These are phyloP conservation scores for Colletotrichum plurivorum DNA, from an alignment of 2,329 filamentous ascomycete genomes.

Conservation along the genomic window DNA sequence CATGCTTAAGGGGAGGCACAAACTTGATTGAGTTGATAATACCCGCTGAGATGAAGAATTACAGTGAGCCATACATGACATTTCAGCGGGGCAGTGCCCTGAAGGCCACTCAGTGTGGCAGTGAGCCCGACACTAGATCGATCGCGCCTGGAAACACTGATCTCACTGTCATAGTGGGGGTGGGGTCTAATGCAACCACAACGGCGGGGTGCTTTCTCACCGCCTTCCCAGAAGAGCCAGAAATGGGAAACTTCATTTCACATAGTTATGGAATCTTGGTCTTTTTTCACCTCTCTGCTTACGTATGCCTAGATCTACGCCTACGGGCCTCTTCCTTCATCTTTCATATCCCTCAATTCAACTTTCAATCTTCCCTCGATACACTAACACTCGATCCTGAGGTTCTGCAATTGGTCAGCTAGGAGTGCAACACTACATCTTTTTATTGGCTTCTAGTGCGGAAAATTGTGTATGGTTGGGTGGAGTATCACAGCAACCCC, in stretches of 20 bases:
- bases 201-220: slow-evolving; percentile 33
- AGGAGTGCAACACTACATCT: too few species aligned
- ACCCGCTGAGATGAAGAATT: slow-evolving; percentile 18
- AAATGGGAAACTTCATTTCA: not conserved
- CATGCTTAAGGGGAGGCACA: not conserved
- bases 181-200: slow-evolving; percentile 29
- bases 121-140: slow-evolving; percentile 5
- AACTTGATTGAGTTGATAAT: not conserved
- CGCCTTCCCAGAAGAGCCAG: slow-evolving; percentile 17
- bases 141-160: not conserved
- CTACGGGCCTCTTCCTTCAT: too few species aligned
- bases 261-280: too few species aligned
- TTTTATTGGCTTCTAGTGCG: too few species aligned
- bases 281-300: too few species aligned
- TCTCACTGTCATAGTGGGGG: slow-evolving; percentile 35
- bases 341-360: too few species aligned
- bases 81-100: slow-evolving; percentile 30
- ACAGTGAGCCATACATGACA: slow-evolving; percentile 18
- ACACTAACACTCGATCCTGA: too few species aligned
- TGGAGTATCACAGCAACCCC: too few species aligned
- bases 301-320: too few species aligned
- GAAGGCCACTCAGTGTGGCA: slow-evolving; percentile 8
- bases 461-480: too few species aligned
- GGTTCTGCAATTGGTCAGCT: too few species aligned
- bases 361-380: too few species aligned